Evolutionary conservation across 495 filamentous ascomycete species (phyloP), one percentile per base, ranked within the genome.

Genomic region (Cudoniella acicularis): DNA sequence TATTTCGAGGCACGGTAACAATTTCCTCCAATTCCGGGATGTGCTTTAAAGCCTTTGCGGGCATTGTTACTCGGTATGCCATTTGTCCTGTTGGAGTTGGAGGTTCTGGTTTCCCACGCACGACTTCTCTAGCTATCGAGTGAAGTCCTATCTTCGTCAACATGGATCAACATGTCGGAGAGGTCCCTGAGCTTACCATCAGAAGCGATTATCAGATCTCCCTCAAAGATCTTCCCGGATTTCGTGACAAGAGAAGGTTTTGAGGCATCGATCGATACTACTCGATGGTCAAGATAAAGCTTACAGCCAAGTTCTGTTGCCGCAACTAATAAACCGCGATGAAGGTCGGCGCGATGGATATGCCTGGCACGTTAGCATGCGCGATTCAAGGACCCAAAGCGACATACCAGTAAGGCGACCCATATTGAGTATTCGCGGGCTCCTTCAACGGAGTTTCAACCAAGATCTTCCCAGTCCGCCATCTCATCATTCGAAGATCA

Each of bases 71-170:
- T 22, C 86, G 72, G 64, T 87, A 88, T 6, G 83, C 87, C 23
- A 90, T 73, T 67, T 89, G 86, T 0, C 87, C 86, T 1, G 85
- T 88, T 26, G 80, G 79, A 0, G 76, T 59, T 8, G 82, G 82
- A 54, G 54, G 70, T 54, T 59, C 73, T 50, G 61, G 67, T 17
- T 69, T 70, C 0, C 78, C 76, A n/a, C 76, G 60, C 20, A 83
- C 73, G 10, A 70, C 67, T 58, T 79, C 79, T 1, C 83, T 73
- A 56, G 76, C 74, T 41, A 67, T 65, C 1, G 79, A 82, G 61
- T 77, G 80, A 2, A 87, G 73, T 6, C 57, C 56, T 59, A 17
- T 22, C 1, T 4, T 10, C n/a, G 52, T 59, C 41, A 56, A 55
- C 24, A 54, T 36, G 6, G n/a, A 18, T 17, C 18, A 25, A 10